phyloP scores from a whole-genome alignment of 257 asterid genomes.

The Solanum lignicaule region DNA sequence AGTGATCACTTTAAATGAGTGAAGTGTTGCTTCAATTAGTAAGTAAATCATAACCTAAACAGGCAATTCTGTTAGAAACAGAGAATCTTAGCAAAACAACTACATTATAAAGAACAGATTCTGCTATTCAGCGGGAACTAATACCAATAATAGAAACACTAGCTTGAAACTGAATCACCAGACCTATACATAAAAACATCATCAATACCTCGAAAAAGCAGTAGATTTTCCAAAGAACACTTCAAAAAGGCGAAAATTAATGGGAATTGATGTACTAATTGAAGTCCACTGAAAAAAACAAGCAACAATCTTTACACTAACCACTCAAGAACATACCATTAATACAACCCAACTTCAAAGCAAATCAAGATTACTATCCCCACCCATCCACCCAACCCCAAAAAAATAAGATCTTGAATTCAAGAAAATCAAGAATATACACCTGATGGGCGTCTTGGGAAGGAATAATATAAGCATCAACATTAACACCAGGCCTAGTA shows the following conservation, averaged over 20 bases:
- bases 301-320: background rate
- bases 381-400: background rate
- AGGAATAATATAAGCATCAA: slow-evolving; percentile 92
- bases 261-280: background rate
- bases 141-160: background rate
- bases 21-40: background rate
- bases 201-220: background rate
- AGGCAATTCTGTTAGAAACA: background rate
- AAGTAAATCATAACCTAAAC: background rate
- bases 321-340: background rate
- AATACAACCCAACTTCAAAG: background rate
- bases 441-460: slow-evolving; percentile 99
- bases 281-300: background rate
- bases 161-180: background rate
- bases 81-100: background rate
- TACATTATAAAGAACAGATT: background rate
- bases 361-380: background rate
- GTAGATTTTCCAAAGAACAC: background rate
- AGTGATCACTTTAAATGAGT: background rate
- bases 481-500: slow-evolving; percentile 43
- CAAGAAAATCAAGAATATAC: background rate
- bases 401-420: background rate
- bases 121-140: background rate
- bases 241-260: background rate
- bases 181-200: background rate